Percentiles rank a stretch among this genome's conserved stretches.
Evolutionary conservation across 352 stramenopile species (phyloP).

Genomic region (Pythium grandisporangium): DNA sequence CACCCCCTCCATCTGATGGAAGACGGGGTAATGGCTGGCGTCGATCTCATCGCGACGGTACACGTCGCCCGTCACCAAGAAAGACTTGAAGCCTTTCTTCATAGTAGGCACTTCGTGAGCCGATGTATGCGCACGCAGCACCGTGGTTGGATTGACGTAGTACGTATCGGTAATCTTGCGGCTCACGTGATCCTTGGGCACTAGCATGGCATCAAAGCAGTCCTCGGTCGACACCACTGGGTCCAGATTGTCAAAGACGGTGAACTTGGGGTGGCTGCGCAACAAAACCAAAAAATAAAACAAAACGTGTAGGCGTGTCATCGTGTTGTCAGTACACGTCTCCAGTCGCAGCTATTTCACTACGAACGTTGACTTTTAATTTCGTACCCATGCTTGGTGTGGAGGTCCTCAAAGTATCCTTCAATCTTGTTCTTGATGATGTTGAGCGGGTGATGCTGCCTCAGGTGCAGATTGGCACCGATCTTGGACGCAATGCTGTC

Average conservation of each 20-base stretch:
- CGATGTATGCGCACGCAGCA: constrained; percentile 86
- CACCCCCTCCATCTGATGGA: constrained; percentile 99
- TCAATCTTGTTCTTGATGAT: constrained; percentile 93
- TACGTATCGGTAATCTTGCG: constrained; percentile 85
- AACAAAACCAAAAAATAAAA: not conserved
- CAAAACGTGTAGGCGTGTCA: no score
- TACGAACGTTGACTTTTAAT: not conserved
- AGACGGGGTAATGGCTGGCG: constrained; percentile 97
- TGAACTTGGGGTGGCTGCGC: constrained; percentile 60
- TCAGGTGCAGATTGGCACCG: constrained; percentile 78
- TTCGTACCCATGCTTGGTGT: constrained; percentile 38
- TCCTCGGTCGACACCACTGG: constrained; percentile 84
- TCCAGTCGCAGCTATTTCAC: not conserved
- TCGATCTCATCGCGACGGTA: constrained; percentile 99
- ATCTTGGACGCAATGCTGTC: constrained; percentile 85
- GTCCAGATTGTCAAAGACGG: constrained; percentile 79
- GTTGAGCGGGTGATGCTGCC: constrained; percentile 83
- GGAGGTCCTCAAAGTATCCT: constrained; percentile 79
- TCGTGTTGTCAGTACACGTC: not conserved
- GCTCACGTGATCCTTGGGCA: constrained; percentile 86
- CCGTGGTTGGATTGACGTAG: constrained; percentile 76
- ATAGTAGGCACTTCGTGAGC: constrained; percentile 92
- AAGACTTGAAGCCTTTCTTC: constrained; percentile 81
- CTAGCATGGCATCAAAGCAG: constrained; percentile 90
- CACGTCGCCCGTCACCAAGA: constrained; percentile 93